Percentiles rank a stretch among this genome's conserved stretches.
phyloP scores from a whole-genome alignment of 371 early-diverging fungal species.

The Mortierella sp. region DNA sequence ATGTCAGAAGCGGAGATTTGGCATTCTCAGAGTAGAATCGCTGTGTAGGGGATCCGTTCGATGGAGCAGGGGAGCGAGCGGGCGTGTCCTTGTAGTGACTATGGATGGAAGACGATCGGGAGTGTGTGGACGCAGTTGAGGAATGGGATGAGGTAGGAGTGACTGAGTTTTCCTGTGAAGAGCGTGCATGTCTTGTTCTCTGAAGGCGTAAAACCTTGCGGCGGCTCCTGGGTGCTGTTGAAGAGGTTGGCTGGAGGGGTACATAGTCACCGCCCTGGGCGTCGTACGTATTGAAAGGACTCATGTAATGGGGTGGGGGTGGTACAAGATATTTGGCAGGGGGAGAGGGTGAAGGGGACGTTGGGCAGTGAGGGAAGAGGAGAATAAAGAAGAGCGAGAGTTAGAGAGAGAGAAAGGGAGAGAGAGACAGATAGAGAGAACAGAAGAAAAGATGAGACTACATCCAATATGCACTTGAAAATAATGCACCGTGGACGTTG shows the following conservation, averaged over 20 bases:
- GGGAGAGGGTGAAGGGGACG: no score
- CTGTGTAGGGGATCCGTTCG: not conserved
- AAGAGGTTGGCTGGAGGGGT: not conserved
- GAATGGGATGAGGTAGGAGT: not conserved
- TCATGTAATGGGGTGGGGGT: not conserved
- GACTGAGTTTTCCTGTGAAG: not conserved
- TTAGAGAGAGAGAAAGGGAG: not conserved
- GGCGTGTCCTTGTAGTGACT: not conserved
- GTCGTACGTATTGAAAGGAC: not conserved
- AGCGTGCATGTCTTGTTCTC: not conserved
- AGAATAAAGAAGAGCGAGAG: not conserved
- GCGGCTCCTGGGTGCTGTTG: conserved; percentile 3
- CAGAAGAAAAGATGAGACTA: not conserved
- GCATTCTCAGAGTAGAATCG: not conserved
- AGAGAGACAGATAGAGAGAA: no score
- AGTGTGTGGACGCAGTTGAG: not conserved
- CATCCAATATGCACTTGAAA: conserved; percentile 2
- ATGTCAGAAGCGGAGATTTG: not conserved
- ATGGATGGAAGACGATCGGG: conserved; percentile 12
- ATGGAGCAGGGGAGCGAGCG: not conserved
- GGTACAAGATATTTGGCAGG: not conserved
- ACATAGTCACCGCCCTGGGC: not conserved
- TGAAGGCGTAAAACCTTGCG: not conserved
- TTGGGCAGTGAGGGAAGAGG: not conserved
- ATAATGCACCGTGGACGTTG: not conserved